phyloP scores from a whole-genome alignment of 768 basidiomycete genomes.

The Suillus fuscotomentosus region DNA sequence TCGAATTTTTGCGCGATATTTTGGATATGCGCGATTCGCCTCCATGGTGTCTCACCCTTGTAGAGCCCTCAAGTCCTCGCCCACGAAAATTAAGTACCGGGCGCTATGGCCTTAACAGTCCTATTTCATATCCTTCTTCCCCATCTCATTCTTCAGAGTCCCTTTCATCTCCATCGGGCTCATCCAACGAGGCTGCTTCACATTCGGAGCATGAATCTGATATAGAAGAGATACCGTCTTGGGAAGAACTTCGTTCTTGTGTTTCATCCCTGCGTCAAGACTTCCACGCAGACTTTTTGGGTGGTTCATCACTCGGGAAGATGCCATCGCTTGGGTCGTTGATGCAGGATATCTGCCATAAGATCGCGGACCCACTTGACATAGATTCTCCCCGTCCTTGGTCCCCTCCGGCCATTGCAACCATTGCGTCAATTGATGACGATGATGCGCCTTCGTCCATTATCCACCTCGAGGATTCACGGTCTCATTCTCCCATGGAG shows the following conservation, averaged over 20 bases:
- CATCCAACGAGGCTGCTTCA: slow-evolving; percentile 31
- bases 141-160: slow-evolving; percentile 30
- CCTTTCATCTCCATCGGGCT: slow-evolving; percentile 43
- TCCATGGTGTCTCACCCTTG: slow-evolving; percentile 5
- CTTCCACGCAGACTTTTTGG: slow-evolving; percentile 9
- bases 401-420: slow-evolving; percentile 15
- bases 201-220: slow-evolving; percentile 47
- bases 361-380: slow-evolving; percentile 11
- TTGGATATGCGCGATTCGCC: slow-evolving; percentile 21
- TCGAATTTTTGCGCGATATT: slow-evolving; percentile 45
- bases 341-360: slow-evolving; percentile 26
- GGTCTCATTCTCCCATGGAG: slow-evolving; percentile 50
- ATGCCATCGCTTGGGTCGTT: slow-evolving; percentile 32
- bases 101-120: slow-evolving; percentile 57
- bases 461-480: slow-evolving; percentile 19
- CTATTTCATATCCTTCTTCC: slow-evolving; percentile 26
- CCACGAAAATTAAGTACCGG: slow-evolving; percentile 45
- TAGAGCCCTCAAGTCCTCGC: slow-evolving; percentile 31
- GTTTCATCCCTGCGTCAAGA: slow-evolving; percentile 15
- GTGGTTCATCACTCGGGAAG: slow-evolving; percentile 19
- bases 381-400: slow-evolving; percentile 11
- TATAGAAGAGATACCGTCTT: slow-evolving; percentile 43
- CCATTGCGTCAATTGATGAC: slow-evolving; percentile 12
- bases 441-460: slow-evolving; percentile 10
- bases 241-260: slow-evolving; percentile 13